A percentile compares a stretch with the other conserved stretches of the same genome.
Conservation (phyloP, 2,329 filamentous ascomycete species). For the Ophiobolus disseminans region DNA sequence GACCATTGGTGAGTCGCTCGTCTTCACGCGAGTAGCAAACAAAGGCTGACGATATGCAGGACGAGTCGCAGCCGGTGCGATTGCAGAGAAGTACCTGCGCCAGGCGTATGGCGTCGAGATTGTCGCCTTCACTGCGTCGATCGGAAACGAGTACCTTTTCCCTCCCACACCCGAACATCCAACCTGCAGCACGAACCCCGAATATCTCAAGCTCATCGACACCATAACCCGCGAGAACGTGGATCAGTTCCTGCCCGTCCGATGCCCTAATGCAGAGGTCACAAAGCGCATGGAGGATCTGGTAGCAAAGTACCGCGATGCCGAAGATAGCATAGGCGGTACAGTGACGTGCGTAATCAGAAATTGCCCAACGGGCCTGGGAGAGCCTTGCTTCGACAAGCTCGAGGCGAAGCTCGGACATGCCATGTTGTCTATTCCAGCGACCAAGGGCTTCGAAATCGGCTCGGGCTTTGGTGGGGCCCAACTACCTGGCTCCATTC, state of each 20-base stretch:
- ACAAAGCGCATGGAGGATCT: constrained; percentile 76
- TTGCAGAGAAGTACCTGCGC: constrained; percentile 89
- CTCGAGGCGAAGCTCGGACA: constrained; percentile 90
- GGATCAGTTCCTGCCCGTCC: constrained; percentile 82
- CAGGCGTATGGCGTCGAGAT: constrained; percentile 87
- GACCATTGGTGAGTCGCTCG: constrained; percentile 73
- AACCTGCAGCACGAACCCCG: constrained; percentile 74
- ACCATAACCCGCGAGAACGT: constrained; percentile 77
- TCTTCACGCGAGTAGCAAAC: background rate
- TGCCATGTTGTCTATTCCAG: constrained; percentile 93
- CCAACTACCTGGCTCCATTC: constrained; percentile 83
- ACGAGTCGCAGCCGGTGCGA: constrained; percentile 87
- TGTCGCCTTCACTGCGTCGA: constrained; percentile 85
- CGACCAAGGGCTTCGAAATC: constrained; percentile 94
- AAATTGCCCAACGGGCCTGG: constrained; percentile 82
- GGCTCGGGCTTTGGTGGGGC: constrained; percentile 90
- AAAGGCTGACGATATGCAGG: constrained; percentile 52
- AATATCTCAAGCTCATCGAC: constrained; percentile 76
- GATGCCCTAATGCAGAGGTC: constrained; percentile 76
- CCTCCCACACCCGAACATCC: constrained; percentile 71
- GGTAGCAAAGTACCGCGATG: constrained; percentile 80
- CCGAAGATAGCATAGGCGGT: constrained; percentile 88
- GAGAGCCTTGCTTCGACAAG: constrained; percentile 96
- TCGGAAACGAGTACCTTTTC: constrained; percentile 81
- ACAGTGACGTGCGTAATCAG: constrained; percentile 94